Conservation (phyloP, 108 stramenopile species). For the Nannochloropsis salina region DNA sequence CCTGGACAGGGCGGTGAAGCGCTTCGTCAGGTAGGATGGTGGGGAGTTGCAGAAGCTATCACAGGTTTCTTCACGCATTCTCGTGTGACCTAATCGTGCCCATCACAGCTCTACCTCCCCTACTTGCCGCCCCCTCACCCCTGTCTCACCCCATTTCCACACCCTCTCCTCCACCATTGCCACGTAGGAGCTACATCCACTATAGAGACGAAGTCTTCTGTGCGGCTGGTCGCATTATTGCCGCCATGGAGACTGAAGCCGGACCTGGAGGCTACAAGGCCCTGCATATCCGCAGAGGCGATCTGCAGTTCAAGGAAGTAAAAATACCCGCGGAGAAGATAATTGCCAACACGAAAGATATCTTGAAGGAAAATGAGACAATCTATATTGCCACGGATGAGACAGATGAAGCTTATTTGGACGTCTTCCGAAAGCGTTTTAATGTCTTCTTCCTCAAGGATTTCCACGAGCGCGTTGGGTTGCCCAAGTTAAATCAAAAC, state of each 20-base stretch:
- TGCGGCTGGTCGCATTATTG: slow-evolving; percentile 44
- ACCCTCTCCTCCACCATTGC: background rate
- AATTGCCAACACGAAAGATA: slow-evolving; percentile 27
- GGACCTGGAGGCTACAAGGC: slow-evolving; percentile 15
- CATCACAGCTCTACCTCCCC: too few relatives aligned
- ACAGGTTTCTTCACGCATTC: too few relatives aligned
- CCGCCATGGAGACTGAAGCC: slow-evolving; percentile 23
- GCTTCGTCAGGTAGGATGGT: slow-evolving; percentile 34
- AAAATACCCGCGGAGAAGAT: slow-evolving; percentile 46
- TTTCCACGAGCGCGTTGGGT: slow-evolving; percentile 43
- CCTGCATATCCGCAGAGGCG: slow-evolving; percentile 59
- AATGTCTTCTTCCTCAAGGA: slow-evolving; percentile 46
- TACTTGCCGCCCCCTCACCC: too few relatives aligned
- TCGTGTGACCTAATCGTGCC: too few relatives aligned
- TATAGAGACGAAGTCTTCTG: slow-evolving; percentile 55
- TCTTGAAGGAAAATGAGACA: slow-evolving; percentile 29
- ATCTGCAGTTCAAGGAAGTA: slow-evolving; percentile 55
- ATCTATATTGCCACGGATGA: slow-evolving; percentile 57
- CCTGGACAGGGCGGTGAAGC: slow-evolving; percentile 39
- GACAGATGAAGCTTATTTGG: slow-evolving; percentile 57
- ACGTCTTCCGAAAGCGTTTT: slow-evolving; percentile 43
- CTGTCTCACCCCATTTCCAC: background rate
- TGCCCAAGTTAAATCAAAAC: slow-evolving; percentile 70
- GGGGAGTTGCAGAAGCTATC: background rate
- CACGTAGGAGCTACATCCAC: slow-evolving; percentile 42